These are phyloP conservation scores for Triadica sebifera DNA, from an alignment of 345 rosid species.

Conservation along the genomic window DNA sequence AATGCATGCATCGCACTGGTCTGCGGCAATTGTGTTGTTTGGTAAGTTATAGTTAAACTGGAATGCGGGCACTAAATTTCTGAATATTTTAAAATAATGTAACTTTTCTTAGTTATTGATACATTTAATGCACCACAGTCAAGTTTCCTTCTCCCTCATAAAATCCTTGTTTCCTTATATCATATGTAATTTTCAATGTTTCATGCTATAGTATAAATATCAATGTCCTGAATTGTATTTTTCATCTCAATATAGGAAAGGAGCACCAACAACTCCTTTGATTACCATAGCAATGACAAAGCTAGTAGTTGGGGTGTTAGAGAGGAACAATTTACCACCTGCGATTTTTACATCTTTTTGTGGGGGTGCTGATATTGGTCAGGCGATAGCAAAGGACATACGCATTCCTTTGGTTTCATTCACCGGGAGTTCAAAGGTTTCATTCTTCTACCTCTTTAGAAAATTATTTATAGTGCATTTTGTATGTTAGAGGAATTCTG, in stretches of 20 bases:
- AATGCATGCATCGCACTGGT: slow-evolving; percentile 97
- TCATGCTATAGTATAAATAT: neutral
- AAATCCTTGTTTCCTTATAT: neutral
- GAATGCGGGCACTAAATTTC: neutral
- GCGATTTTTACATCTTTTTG: slow-evolving; percentile 93
- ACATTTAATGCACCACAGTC: neutral
- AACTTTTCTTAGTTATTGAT: neutral
- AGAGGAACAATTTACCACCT: slow-evolving; percentile 83
- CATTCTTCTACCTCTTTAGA: neutral
- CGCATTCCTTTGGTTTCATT: slow-evolving; percentile 86
- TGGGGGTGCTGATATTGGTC: slow-evolving; percentile 94
- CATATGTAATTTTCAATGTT: neutral
- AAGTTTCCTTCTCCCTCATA: neutral
- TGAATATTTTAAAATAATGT: neutral
- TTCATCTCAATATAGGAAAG: slow-evolving; percentile 61
- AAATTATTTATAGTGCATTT: neutral
- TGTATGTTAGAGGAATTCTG: neutral
- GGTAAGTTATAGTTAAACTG: slow-evolving; percentile 46
- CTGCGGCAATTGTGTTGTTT: slow-evolving; percentile 94
- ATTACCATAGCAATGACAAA: slow-evolving; percentile 91
- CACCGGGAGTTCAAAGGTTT: slow-evolving; percentile 88
- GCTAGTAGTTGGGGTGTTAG: slow-evolving; percentile 75
- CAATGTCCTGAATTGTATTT: neutral
- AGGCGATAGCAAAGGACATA: slow-evolving; percentile 79
- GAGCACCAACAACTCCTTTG: slow-evolving; percentile 95